These are phyloP conservation scores for Camelina hispida DNA, from an alignment of 345 rosid genomes.

Conservation along the genomic window DNA sequence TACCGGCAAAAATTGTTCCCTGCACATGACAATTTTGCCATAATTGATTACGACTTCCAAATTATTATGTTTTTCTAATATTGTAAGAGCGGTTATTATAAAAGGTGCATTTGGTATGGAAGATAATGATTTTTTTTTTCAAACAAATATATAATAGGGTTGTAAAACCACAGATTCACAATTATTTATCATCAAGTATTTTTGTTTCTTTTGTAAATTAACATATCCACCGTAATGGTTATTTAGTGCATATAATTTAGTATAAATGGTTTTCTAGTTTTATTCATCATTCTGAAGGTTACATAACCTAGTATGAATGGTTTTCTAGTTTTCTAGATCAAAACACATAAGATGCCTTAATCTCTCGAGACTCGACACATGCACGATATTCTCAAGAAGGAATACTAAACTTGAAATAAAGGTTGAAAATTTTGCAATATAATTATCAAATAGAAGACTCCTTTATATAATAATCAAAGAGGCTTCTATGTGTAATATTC, in stretches of 20 bases:
- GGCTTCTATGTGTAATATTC: constrained; percentile 6
- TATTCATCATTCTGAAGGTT: neutral
- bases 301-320: too few species aligned
- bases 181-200: too few species aligned
- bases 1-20: constrained; percentile 33
- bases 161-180: too few species aligned
- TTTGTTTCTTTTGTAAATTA: neutral
- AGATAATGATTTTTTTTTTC: neutral
- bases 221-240: too few species aligned
- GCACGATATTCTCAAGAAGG: constrained; percentile 24
- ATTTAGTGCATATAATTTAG: too few species aligned
- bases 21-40: constrained; percentile 37
- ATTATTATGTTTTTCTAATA: constrained; percentile 24
- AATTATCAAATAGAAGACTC: constrained; percentile 24
- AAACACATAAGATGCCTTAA: constrained; percentile 18
- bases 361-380: constrained; percentile 28
- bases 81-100: constrained; percentile 3
- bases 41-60: constrained; percentile 23
- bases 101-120: neutral
- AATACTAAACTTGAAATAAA: constrained; percentile 29
- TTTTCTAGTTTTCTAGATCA: too few species aligned
- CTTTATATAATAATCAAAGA: neutral
- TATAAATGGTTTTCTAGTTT: neutral
- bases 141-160: too few species aligned
- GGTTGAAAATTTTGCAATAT: neutral